Conservation (phyloP, 2,329 filamentous ascomycete species). For the Penicillium olsonii region DNA sequence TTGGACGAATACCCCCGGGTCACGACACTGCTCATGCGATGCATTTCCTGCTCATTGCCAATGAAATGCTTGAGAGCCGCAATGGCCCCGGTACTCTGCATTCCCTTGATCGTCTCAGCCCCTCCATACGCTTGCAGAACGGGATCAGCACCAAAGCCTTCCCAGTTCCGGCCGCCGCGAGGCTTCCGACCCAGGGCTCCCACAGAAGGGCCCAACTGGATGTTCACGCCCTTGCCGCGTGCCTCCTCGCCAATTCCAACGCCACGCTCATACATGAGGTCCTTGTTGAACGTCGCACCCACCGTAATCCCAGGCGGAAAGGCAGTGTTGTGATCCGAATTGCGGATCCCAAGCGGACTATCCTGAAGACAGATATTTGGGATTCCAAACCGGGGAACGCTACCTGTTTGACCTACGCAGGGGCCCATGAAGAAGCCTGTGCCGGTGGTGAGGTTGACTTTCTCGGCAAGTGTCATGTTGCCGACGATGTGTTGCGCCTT, state of each 20-base stretch:
- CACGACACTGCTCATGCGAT: constrained; percentile 50
- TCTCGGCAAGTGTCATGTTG: constrained; percentile 77
- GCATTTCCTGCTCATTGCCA: constrained; percentile 50
- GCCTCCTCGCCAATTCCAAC: constrained; percentile 71
- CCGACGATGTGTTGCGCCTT: constrained; percentile 70
- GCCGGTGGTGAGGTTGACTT: constrained; percentile 74
- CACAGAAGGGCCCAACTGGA: constrained; percentile 70
- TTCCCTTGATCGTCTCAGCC: constrained; percentile 56
- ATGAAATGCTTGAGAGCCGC: constrained; percentile 61
- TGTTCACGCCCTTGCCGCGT: constrained; percentile 70
- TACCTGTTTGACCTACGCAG: constrained; percentile 77
- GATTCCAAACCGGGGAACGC: constrained; percentile 68
- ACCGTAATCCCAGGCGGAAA: constrained; percentile 79
- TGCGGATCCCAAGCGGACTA: constrained; percentile 68
- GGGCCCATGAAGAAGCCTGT: constrained; percentile 71
- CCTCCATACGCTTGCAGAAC: constrained; percentile 60
- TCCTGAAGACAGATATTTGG: constrained; percentile 73
- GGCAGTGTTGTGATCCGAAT: constrained; percentile 72
- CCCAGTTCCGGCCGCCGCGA: constrained; percentile 73
- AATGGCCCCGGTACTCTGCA: constrained; percentile 59
- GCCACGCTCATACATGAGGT: constrained; percentile 67
- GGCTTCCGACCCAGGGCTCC: constrained; percentile 73
- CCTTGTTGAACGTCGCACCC: constrained; percentile 74
- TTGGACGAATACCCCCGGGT: constrained; percentile 49
- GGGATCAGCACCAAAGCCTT: constrained; percentile 71